Evolutionary conservation across 768 basidiomycete genomes (phyloP).

Genomic region (Hericium rajendrae): DNA sequence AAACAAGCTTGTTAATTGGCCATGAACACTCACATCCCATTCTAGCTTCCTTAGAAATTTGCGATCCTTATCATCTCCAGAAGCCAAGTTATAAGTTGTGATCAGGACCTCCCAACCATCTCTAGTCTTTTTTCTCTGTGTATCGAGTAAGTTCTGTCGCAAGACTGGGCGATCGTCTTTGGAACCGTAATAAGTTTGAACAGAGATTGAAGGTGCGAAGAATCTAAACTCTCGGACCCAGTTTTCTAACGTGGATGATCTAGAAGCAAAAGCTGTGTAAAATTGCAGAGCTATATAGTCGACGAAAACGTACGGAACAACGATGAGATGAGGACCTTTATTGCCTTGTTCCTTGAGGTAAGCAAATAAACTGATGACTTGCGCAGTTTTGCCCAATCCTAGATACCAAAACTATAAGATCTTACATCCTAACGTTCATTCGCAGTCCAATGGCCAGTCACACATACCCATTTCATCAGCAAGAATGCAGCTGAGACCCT

Average conservation of each 20-base stretch:
- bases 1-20: neutral
- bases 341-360: slow-evolving; percentile 72
- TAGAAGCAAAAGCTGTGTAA: slow-evolving; percentile 20
- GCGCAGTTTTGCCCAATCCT: slow-evolving; percentile 98
- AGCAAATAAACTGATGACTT: slow-evolving; percentile 96
- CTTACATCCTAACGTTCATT: slow-evolving; percentile 1
- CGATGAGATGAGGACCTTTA: slow-evolving; percentile 82
- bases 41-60: slow-evolving; percentile 87
- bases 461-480: slow-evolving; percentile 97
- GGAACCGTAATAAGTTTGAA: slow-evolving; percentile 89
- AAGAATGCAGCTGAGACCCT: slow-evolving; percentile 83
- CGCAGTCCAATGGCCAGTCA: neutral
- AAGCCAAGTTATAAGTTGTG: slow-evolving; percentile 92
- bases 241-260: slow-evolving; percentile 94
- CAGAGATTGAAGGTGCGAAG: slow-evolving; percentile 78
- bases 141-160: slow-evolving; percentile 61
- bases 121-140: slow-evolving; percentile 36
- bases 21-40: slow-evolving; percentile 68
- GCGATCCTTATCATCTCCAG: slow-evolving; percentile 77
- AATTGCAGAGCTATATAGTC: neutral
- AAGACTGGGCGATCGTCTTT: slow-evolving; percentile 77
- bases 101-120: slow-evolving; percentile 88
- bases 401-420: slow-evolving; percentile 1
- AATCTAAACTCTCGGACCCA: slow-evolving; percentile 95
- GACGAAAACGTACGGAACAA: slow-evolving; percentile 73